A percentile compares a stretch with the other conserved stretches of the same genome.
Conservation (phyloP, 257 asterid species). For the Solanum virginianum region DNA sequence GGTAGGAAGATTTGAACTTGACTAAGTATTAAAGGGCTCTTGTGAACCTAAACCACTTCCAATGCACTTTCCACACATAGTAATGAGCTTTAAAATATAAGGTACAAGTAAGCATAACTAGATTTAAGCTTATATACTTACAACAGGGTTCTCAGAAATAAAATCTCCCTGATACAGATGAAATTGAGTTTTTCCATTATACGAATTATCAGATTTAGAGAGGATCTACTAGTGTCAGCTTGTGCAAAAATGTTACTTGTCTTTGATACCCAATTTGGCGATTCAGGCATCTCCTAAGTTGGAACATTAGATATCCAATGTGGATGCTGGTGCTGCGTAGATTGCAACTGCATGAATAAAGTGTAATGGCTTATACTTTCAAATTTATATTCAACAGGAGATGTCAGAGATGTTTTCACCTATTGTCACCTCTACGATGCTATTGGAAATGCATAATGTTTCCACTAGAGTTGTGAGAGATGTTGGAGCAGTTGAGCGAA, state of each 20-base stretch:
- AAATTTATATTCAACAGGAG: background rate
- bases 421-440: no score
- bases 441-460: no score
- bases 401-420: no score
- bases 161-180: background rate
- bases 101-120: no score
- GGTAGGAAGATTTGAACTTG: no score
- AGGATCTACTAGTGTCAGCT: background rate
- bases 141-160: background rate
- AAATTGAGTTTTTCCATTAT: background rate
- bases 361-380: background rate
- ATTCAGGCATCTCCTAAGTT: background rate
- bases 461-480: no score
- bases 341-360: background rate
- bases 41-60: no score
- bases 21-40: no score
- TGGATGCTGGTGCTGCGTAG: background rate
- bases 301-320: background rate
- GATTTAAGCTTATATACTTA: no score
- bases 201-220: background rate
- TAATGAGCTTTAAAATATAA: no score
- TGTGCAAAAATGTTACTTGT: background rate
- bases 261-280: background rate
- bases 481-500: no score
- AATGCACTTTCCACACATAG: no score